phyloP scores from a whole-genome alignment of 345 rosid species.

The Arabis alpina region DNA sequence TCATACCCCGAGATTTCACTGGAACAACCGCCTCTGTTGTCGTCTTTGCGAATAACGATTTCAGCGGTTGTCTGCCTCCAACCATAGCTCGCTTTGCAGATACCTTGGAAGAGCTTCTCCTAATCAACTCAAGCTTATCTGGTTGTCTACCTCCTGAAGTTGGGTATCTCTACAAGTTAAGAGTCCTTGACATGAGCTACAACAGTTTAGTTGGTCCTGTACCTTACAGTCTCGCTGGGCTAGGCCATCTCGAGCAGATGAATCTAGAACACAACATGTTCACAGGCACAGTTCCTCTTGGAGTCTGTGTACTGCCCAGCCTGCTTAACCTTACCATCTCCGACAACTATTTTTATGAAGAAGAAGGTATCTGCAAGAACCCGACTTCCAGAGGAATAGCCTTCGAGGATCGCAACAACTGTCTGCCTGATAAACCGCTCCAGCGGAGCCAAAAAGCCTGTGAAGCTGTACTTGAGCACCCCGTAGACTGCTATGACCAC shows the following conservation, averaged over 20 bases:
- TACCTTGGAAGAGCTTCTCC: slow-evolving; percentile 72
- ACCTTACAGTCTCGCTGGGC: slow-evolving; percentile 83
- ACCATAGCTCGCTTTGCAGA: slow-evolving; percentile 68
- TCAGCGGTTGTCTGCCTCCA: slow-evolving; percentile 81
- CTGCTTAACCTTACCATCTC: slow-evolving; percentile 68
- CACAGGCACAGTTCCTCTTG: slow-evolving; percentile 65
- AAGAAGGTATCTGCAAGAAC: slow-evolving; percentile 75
- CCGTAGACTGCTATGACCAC: slow-evolving; percentile 67
- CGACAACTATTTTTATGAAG: slow-evolving; percentile 81
- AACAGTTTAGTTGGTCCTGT: slow-evolving; percentile 78
- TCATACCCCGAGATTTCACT: slow-evolving; percentile 46
- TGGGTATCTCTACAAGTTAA: slow-evolving; percentile 75
- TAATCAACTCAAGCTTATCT: slow-evolving; percentile 69
- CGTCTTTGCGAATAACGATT: slow-evolving; percentile 81
- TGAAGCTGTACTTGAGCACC: slow-evolving; percentile 60
- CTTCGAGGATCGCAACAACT: slow-evolving; percentile 73
- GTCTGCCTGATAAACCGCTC: slow-evolving; percentile 70
- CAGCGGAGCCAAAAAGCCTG: slow-evolving; percentile 77
- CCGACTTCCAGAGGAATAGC: slow-evolving; percentile 57
- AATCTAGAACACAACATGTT: slow-evolving; percentile 75
- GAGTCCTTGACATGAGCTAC: slow-evolving; percentile 75
- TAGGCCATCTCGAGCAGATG: slow-evolving; percentile 72
- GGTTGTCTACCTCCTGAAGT: slow-evolving; percentile 92
- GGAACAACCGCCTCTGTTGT: slow-evolving; percentile 65
- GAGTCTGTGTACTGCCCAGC: slow-evolving; percentile 73